These are phyloP conservation scores for Hypoxylon lenormandii DNA, from an alignment of 495 filamentous ascomycete genomes.

Conservation along the genomic window DNA sequence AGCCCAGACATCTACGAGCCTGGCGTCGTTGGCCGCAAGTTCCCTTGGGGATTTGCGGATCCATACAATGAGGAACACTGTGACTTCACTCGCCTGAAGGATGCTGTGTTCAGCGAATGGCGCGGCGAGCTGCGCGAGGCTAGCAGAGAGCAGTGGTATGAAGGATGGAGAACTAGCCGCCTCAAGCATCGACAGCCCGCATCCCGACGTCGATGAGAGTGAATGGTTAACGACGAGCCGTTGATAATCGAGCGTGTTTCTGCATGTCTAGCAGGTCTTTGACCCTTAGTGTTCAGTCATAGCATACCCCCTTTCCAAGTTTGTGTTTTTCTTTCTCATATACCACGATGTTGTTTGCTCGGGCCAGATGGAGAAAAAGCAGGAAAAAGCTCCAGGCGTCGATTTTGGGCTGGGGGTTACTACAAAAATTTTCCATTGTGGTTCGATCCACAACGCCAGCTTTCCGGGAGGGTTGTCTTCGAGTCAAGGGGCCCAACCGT, in stretches of 20 bases:
- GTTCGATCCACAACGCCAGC: constrained; percentile 26
- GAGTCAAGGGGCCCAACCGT: background rate
- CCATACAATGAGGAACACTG: constrained; percentile 91
- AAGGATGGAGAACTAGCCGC: constrained; percentile 86
- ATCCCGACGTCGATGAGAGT: constrained; percentile 50
- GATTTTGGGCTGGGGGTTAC: constrained; percentile 40
- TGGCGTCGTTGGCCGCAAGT: constrained; percentile 79
- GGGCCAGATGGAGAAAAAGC: constrained; percentile 28
- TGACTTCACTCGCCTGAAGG: constrained; percentile 90
- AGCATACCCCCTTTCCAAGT: constrained; percentile 38
- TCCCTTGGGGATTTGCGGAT: constrained; percentile 97
- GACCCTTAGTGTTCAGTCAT: constrained; percentile 35
- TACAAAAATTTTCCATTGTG: constrained; percentile 28
- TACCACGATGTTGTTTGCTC: constrained; percentile 42
- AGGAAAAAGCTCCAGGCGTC: constrained; percentile 43
- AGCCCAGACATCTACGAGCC: constrained; percentile 91
- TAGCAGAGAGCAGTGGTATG: constrained; percentile 93
- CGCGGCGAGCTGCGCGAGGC: constrained; percentile 88
- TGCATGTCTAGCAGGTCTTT: constrained; percentile 33
- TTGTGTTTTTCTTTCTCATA: constrained; percentile 33
- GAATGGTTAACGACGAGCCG: constrained; percentile 24
- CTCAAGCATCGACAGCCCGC: constrained; percentile 61
- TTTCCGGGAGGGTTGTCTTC: background rate
- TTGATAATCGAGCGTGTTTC: constrained; percentile 32
- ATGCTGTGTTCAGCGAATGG: constrained; percentile 94